Conservation (phyloP, 768 basidiomycete species). For the Hypsizygus marmoreus region DNA sequence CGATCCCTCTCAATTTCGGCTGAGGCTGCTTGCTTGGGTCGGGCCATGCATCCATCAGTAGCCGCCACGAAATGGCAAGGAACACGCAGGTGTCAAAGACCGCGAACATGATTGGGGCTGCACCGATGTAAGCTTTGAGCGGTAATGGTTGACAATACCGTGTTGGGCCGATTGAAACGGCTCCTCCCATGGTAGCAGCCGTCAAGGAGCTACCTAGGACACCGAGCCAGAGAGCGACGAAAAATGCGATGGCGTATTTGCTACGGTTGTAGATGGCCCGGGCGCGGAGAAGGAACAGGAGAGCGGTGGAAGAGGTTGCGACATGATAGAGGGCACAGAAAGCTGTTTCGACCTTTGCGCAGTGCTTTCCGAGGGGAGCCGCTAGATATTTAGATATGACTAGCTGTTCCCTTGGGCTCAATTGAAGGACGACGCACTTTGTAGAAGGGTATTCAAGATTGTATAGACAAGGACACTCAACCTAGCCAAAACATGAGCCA, state of each 20-base stretch:
- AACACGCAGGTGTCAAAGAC: slow-evolving; percentile 35
- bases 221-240: slow-evolving; percentile 28
- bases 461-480: slow-evolving; percentile 22
- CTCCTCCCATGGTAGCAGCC: slow-evolving; percentile 24
- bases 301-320: slow-evolving; percentile 22
- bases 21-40: slow-evolving; percentile 7
- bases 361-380: slow-evolving; percentile 15
- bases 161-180: slow-evolving; percentile 30
- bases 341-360: slow-evolving; percentile 22
- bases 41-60: slow-evolving; percentile 9
- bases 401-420: neutral
- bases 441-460: slow-evolving; percentile 20
- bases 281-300: slow-evolving; percentile 35
- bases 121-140: slow-evolving; percentile 25
- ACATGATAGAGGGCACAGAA: slow-evolving; percentile 23
- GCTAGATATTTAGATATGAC: neutral
- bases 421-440: slow-evolving; percentile 22
- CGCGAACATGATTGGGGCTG: slow-evolving; percentile 23
- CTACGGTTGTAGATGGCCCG: slow-evolving; percentile 30
- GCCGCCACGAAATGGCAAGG: slow-evolving; percentile 33
- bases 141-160: slow-evolving; percentile 29
- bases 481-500: slow-evolving; percentile 8
- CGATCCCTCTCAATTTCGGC: slow-evolving; percentile 15
- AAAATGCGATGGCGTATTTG: slow-evolving; percentile 20
- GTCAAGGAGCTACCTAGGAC: slow-evolving; percentile 27